phyloP scores from a whole-genome alignment of 257 asterid species.

The Solanum verrucosum region DNA sequence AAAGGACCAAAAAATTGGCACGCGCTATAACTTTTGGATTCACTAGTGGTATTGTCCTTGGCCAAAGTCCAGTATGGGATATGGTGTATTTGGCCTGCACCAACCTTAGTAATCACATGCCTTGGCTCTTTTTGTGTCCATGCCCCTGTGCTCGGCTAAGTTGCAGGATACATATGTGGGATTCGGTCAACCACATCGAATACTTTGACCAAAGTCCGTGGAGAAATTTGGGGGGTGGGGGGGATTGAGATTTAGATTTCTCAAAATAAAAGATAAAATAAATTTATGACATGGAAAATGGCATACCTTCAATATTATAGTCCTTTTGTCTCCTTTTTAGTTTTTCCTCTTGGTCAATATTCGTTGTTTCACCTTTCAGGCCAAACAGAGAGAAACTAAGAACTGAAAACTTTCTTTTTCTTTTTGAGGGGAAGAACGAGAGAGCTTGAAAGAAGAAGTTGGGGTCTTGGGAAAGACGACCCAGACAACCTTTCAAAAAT shows the following conservation, averaged over 20 bases:
- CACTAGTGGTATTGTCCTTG: neutral
- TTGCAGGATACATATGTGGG: neutral
- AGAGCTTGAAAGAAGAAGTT: neutral
- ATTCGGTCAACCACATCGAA: neutral
- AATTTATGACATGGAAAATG: neutral
- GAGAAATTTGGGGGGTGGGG: neutral
- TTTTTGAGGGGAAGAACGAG: neutral
- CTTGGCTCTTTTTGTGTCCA: neutral
- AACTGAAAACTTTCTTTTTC: neutral
- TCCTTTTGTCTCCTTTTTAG: neutral
- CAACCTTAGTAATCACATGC: neutral
- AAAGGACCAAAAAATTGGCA: neutral
- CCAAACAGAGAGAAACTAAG: neutral
- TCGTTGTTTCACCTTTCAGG: neutral
- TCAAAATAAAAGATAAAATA: neutral
- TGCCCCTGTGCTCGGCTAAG: neutral
- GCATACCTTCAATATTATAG: neutral
- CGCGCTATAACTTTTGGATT: neutral
- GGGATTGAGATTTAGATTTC: neutral
- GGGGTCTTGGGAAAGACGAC: neutral
- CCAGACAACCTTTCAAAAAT: too few relatives aligned
- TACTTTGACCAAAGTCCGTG: neutral
- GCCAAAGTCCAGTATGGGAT: neutral
- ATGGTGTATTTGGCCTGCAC: neutral
- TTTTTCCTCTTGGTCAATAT: neutral